Evolutionary conservation across 257 asterid species (phyloP), one percentile per base, ranked within the genome.

Genomic region (Rhazya stricta): DNA sequence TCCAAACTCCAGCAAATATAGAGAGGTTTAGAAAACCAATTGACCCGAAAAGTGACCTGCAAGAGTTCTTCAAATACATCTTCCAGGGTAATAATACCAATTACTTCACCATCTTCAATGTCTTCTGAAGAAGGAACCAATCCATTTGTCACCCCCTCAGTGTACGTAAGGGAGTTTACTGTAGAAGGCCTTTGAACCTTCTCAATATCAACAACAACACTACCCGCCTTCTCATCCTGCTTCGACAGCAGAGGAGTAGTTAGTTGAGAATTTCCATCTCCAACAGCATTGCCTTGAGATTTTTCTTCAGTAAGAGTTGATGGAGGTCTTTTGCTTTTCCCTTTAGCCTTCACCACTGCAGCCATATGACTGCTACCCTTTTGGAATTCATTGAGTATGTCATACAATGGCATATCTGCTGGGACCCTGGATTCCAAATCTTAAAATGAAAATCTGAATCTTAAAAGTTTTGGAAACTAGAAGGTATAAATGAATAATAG

Each of bases 321-420:
- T 12, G 91, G 87, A 48, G 84, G 83, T 19, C 48, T 87, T 73
- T 72, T 80, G 76, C 73, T 86, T 79, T 78, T 81, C 45, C 85
- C 86, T 84, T 83, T 89, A 66, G 85, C 78, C 83, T 76, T 93
- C 83, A 93, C 92, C 48, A 93, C 98, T 65, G 93, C 97, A 54
- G 98, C 97, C 98, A 93, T 89, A 71, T 93, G 98, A 74, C 98
- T 91, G 85, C 93, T 83, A 30, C 97, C 97, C 79, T 93, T 89
- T 65, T 89, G 98, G 70, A 93, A 93, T 84, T 91, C 96, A 29
- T 91, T 91, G 29, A 93, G 88, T 79, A 93, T 93, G 87, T 93
- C 98, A 61, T 93, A 93, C 46, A 93, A 84, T 15, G 98, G 97
- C 97, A 93, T 88, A 84, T 89, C 93, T 81, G 93, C 85, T 56